A percentile compares a stretch with the other conserved stretches of the same genome.
phyloP scores from a whole-genome alignment of 805 yeast species.

The Ogataea philodendri region DNA sequence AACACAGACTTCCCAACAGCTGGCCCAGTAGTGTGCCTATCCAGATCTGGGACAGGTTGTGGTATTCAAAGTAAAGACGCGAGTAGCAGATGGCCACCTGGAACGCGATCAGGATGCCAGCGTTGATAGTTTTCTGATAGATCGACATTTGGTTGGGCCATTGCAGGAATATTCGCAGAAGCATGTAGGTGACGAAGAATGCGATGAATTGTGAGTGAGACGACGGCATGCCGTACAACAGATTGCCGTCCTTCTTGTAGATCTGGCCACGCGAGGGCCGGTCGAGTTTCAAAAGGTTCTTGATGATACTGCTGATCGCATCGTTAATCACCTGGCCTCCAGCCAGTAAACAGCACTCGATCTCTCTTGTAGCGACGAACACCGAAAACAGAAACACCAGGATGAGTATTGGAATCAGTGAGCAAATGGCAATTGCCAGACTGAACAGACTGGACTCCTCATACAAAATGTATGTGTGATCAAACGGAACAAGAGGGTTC shows the following conservation, averaged over 20 bases:
- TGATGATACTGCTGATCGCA: conserved; percentile 63
- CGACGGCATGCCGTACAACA: conserved; percentile 91
- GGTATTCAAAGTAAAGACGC: conserved; percentile 77
- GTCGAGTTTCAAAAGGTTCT: conserved; percentile 61
- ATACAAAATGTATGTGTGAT: conserved; percentile 81
- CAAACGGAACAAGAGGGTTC: conserved; percentile 54
- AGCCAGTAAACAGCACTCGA: conserved; percentile 79
- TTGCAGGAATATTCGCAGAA: conserved; percentile 42
- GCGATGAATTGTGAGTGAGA: conserved; percentile 98
- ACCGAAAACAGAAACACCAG: conserved; percentile 79
- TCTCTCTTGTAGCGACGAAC: conserved; percentile 78
- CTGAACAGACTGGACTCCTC: conserved; percentile 65
- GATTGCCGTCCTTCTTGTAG: conserved; percentile 29
- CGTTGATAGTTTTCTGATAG: conserved; percentile 32
- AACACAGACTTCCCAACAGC: conserved; percentile 57
- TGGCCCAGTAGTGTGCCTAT: conserved; percentile 71
- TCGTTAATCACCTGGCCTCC: conserved; percentile 86
- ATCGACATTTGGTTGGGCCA: conserved; percentile 38
- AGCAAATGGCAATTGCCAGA: conserved; percentile 61
- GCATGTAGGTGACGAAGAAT: conserved; percentile 60
- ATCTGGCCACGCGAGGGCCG: conserved; percentile 58
- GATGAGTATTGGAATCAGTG: conserved; percentile 77
- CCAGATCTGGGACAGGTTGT: conserved; percentile 65
- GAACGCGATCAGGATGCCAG: conserved; percentile 28
- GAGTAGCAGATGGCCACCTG: conserved; percentile 57